phyloP scores from a whole-genome alignment of 352 stramenopile species.

The Aphanomyces stellatus region DNA sequence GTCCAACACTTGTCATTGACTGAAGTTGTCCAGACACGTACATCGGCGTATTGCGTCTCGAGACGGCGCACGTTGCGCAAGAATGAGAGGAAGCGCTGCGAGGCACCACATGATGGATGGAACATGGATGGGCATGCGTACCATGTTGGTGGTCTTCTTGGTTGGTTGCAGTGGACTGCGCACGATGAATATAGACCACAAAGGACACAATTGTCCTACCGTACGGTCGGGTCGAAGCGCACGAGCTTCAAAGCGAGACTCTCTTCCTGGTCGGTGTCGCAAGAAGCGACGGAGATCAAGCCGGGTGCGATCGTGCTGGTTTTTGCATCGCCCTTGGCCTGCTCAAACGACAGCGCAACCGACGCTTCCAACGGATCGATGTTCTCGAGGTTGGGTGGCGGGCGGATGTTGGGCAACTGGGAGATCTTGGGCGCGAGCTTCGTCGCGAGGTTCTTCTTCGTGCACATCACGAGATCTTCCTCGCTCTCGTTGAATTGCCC shows the following conservation, averaged over 20 bases:
- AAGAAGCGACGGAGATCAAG: constrained; percentile 10
- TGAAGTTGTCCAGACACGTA: not conserved
- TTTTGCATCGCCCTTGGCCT: not conserved
- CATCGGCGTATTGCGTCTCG: constrained; percentile 10
- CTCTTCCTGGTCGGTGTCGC: constrained; percentile 8
- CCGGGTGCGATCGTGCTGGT: not conserved
- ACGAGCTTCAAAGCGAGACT: constrained; percentile 15
- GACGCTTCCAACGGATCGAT: not conserved
- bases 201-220: not conserved
- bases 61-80: constrained; percentile 10
- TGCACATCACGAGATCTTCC: not conserved
- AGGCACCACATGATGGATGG: not conserved
- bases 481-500: not conserved
- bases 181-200: not conserved
- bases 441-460: constrained; percentile 9
- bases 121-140: not conserved
- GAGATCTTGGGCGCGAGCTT: not conserved
- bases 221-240: not conserved
- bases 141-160: constrained; percentile 3
- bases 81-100: constrained; percentile 5
- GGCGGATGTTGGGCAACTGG: not conserved
- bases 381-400: not conserved
- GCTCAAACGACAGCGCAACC: not conserved
- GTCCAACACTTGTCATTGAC: not conserved
- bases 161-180: not conserved